Evolutionary conservation across 2,329 filamentous ascomycete genomes (phyloP), one percentile per base, ranked within the genome.

Genomic region (Exserohilum rostratum): DNA sequence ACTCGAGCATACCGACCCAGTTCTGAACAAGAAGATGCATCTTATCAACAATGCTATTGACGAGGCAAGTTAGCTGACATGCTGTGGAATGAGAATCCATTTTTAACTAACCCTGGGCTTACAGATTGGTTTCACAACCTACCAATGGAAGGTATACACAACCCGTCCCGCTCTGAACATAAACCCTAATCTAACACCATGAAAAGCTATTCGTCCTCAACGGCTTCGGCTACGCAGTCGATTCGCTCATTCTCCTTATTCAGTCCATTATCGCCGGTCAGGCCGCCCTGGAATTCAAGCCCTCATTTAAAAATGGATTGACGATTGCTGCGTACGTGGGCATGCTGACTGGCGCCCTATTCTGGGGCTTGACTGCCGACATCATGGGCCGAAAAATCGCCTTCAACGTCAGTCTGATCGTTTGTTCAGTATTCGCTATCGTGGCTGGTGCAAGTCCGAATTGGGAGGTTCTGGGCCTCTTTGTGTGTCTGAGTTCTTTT

Each of bases 351-450:
- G 46, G 86, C 1, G 86, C 85, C 13, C 68, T 89, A 22, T 89
- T 90, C 73, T 90, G 87, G 87, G 87, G 87, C 18, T 73, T 88
- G 27, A 80, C 80, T 3, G 87, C 86, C 18, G 88, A 90, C 65
- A 80, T 90, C 30, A 86, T 90, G 56, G 88, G 87, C 5, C 80
- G 88, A 38, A 83, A 84, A 58, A 85, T 84, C 60, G 87, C 88
- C 5, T 91, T 90, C 76, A 90, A 90, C 64, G 75, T 84, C 18
- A 86, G 85, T 2, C 77, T 90, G 10, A 81, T 90, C 63, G 78
- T 89, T 52, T 87, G 83, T 65, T 83, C 84, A 3, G 69, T 85
- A 5, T 86, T 87, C 44, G 82, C 82, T 27, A 84, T 90, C 49
- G 76, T 89, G 0, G 88, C 87, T 0, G 89, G 88, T 3, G 85